Evolutionary conservation across 2,329 filamentous ascomycete species (phyloP), one percentile per base, ranked within the genome.

Genomic region (Fusarium brevicatenulatum): DNA sequence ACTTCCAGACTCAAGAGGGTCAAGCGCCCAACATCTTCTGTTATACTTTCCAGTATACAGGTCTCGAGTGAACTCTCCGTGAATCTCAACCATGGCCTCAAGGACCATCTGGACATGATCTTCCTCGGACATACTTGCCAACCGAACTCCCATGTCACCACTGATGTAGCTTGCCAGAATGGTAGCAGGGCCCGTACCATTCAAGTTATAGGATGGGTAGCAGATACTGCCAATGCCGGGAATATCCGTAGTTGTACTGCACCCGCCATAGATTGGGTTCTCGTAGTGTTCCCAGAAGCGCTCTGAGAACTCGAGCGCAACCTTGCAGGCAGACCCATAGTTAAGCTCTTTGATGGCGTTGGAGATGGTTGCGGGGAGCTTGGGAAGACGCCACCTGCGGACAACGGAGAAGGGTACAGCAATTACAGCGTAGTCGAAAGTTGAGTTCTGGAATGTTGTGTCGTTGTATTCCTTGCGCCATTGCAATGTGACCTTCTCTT

Each of bases 221-320:
- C 65, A 68, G 1, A 68, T 59, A 4, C 30, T 49, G 1, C 65
- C 65, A 3, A 68, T 54, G 1, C 55, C 65, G 0, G 63, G 65
- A 0, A 68, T 68, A 2, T 68, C 65, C 1, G 55, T 63, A 1
- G 37, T 62, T 0, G 65, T 68, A 16, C 65, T 68, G 5, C 65
- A 68, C 0, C 65, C 44, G 0, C 65, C 65, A 3, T 36, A 68
- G 2, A 68, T 68, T 0, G 65, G 65, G 18, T 63, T 63, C n/a
- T 63, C 55, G 0, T 68, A 68, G 16, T 68, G 65, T 2, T 68
- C 65, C 65, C 65, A 68, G 23, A 68, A 68, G 0, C 65, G 47
- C 19, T 68, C 63, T 0, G 65, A 68, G 37, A 49, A 68, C 13
- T 68, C 65, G 2, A 68, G 47, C 0, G 65, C 63, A 1, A 68